Evolutionary conservation across 2,329 filamentous ascomycete genomes (phyloP), one percentile per base, ranked within the genome.

Genomic region (Microsporum audouinii): DNA sequence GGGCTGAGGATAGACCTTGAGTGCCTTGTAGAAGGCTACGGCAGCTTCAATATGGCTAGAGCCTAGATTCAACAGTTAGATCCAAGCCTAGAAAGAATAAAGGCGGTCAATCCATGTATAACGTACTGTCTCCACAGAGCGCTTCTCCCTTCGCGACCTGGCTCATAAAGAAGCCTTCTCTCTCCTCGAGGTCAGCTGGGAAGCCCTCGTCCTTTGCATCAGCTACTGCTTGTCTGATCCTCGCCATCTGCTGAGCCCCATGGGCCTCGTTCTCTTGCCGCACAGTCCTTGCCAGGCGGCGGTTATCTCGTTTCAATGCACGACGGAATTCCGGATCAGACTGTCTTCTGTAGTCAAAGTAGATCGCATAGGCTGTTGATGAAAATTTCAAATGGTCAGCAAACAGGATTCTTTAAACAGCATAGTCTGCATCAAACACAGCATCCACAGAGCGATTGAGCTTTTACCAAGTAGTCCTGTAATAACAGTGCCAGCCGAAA

Each of bases 1-100:
- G 10, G 92, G 94, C 70, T 89, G 88, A 59, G 94, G 94, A 78
- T 99, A 99, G 68, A 97, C 94, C 83, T 99, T 99, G 67, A 99
- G 84, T 51, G 91, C 94, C 82, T 91, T 95, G 84, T 97, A 99
- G 79, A 99, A 99, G 75, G 89, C 90, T 63, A 97, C 80, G 56
- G 94, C 92, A 58, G 94, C 89, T 66, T 96, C 91, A 62, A 96
- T 76, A 61, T 77, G 73, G 61, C 74, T 70, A 57, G 72, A 69
- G 56, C 73, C 76, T 77, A 65, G 12, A 55, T 23, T 33, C 27
- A n/a, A 34, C 12, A n/a, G 29, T 53, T 34, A 49, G 45, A 14
- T 5, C 29, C 27, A 31, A n/a, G n/a, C 31, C 59, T 49, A 60
- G 34, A 34, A 14, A 59, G 39, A 53, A 5, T 17, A 41, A 7